Evolutionary conservation across 75 land plant species (phyloP).

Genomic region (Selaginella moellendorffii): DNA sequence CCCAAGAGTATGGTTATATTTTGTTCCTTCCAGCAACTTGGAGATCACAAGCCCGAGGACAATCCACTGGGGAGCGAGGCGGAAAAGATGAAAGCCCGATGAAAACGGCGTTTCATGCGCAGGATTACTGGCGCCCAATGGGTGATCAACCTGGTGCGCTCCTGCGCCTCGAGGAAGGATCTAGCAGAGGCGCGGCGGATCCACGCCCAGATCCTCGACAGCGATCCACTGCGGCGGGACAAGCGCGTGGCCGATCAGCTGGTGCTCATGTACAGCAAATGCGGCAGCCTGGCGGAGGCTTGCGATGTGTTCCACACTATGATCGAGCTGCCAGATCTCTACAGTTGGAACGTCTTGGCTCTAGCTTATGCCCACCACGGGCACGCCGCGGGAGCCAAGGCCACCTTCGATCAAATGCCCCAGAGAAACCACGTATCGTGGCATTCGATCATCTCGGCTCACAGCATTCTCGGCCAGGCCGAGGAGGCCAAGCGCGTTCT

Average conservation of each 20-base stretch:
- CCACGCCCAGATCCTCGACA: not conserved
- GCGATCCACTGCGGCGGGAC: not conserved
- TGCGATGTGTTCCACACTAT: not conserved
- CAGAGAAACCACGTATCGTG: not conserved
- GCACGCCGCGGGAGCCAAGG: not conserved
- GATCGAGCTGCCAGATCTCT: not conserved
- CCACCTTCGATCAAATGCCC: not conserved
- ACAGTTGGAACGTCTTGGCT: not conserved
- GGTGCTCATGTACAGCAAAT: not conserved
- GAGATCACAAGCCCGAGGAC: too few species aligned
- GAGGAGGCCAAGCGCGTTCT: not conserved
- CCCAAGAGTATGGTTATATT: too few species aligned
- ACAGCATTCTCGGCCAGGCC: not conserved
- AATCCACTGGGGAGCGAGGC: too few species aligned
- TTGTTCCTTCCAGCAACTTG: too few species aligned
- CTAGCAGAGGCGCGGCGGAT: not conserved
- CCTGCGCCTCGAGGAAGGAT: not conserved
- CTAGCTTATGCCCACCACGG: not conserved
- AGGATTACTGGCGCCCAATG: not conserved
- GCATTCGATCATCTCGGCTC: not conserved
- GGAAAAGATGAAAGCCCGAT: too few species aligned
- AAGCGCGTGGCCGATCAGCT: not conserved
- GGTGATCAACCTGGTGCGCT: not conserved
- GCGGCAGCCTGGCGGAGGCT: not conserved
- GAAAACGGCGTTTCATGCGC: too few species aligned